phyloP scores from a whole-genome alignment of 352 stramenopile genomes.

The Salisapilia sapeloensis region DNA sequence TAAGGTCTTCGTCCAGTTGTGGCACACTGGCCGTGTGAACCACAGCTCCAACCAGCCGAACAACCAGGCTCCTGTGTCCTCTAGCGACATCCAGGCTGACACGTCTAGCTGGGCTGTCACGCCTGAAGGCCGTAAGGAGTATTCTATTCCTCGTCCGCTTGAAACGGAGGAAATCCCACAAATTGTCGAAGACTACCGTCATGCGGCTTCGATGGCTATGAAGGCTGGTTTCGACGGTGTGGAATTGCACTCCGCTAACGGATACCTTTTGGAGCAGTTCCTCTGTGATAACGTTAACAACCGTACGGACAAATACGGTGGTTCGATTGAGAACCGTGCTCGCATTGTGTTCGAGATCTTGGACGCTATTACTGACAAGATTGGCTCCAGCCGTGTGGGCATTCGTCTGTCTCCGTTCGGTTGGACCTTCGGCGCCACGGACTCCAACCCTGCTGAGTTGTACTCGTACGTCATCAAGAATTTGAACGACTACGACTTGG shows the following conservation, averaged over 20 bases:
- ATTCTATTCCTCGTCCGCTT: slow-evolving; percentile 41
- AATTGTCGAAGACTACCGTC: slow-evolving; percentile 53
- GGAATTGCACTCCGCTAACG: slow-evolving; percentile 82
- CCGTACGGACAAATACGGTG: slow-evolving; percentile 75
- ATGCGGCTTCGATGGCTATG: slow-evolving; percentile 36
- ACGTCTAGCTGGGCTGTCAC: slow-evolving; percentile 23
- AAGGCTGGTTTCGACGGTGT: slow-evolving; percentile 82
- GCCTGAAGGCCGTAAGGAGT: slow-evolving; percentile 16
- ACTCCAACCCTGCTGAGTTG: slow-evolving; percentile 22
- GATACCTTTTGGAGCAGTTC: slow-evolving; percentile 88
- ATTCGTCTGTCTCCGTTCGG: slow-evolving; percentile 28
- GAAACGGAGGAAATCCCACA: slow-evolving; percentile 48
- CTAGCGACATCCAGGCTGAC: slow-evolving; percentile 14
- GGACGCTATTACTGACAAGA: slow-evolving; percentile 21
- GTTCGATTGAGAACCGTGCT: slow-evolving; percentile 69
- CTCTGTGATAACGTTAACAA: slow-evolving; percentile 70
- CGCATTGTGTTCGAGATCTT: slow-evolving; percentile 63
- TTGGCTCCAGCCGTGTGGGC: slow-evolving; percentile 17
- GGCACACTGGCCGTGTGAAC: slow-evolving; percentile 64
- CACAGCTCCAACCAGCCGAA: slow-evolving; percentile 50
- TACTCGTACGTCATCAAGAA: slow-evolving; percentile 33
- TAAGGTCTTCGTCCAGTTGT: slow-evolving; percentile 77
- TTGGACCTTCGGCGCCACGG: slow-evolving; percentile 22
- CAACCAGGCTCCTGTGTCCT: slow-evolving; percentile 34
- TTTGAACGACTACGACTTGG: slow-evolving; percentile 36